phyloP scores from a whole-genome alignment of 2,329 filamentous ascomycete genomes.

The Chalara sp. region DNA sequence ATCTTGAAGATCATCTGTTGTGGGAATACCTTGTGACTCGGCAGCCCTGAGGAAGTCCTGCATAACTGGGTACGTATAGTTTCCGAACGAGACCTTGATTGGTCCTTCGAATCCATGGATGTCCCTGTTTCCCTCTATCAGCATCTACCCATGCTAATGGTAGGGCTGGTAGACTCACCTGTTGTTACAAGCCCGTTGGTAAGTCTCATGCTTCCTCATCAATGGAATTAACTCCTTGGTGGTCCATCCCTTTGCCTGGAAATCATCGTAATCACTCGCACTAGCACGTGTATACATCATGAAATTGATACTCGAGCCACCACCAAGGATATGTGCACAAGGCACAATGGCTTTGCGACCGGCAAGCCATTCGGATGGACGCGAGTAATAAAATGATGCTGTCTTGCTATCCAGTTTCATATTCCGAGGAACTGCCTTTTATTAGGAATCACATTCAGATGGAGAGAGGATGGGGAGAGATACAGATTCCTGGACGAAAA shows the following conservation, averaged over 20 bases:
- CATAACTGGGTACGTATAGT: conserved; percentile 67
- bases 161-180: conserved; percentile 27
- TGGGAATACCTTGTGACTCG: conserved; percentile 67
- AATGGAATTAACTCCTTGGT: conserved; percentile 46
- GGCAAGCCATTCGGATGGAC: conserved; percentile 46
- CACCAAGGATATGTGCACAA: conserved; percentile 48
- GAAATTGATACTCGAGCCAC: conserved; percentile 54
- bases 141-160: neutral
- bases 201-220: conserved; percentile 53
- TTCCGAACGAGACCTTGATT: conserved; percentile 57
- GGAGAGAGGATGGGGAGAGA: conserved; percentile 34
- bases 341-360: conserved; percentile 44
- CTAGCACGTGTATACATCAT: conserved; percentile 45
- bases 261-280: conserved; percentile 43
- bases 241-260: conserved; percentile 46
- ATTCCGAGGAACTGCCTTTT: conserved; percentile 20
- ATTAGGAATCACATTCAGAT: conserved; percentile 24
- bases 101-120: conserved; percentile 73
- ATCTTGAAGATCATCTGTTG: conserved; percentile 72
- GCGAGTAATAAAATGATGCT: conserved; percentile 69
- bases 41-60: conserved; percentile 70
- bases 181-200: conserved; percentile 47
- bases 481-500: conserved; percentile 43
- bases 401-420: conserved; percentile 39
- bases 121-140: conserved; percentile 35